Evolutionary conservation across 2,329 filamentous ascomycete species (phyloP), one percentile per base, ranked within the genome.

Genomic region (Diplodia intermedia): DNA sequence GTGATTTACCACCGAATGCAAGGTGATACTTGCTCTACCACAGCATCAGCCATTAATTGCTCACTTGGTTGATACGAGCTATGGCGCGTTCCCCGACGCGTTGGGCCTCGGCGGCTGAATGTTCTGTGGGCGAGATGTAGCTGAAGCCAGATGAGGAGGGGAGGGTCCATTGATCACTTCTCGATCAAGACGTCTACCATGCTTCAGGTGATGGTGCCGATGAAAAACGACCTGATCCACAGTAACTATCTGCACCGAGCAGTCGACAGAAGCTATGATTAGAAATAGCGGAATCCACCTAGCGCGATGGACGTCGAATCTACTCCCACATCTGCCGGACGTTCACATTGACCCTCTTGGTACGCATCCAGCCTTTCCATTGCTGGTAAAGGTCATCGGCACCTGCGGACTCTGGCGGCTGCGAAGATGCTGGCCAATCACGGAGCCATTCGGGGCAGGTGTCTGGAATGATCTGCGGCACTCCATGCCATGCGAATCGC

Each of bases 401-500:
- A 53, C 12, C 55, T 4, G 68, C 29, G 40, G 65, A 18, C 11
- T 26, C 29, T 20, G 9, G 43, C 6, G 50, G 38, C 31, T 54
- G n/a, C 15, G 61, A 60, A 11, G 78, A 50, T 11, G 78, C 82
- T 9, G 94, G 94, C 94, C 94, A 98, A 52, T 90, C 82, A 68
- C 83, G 81, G 61, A 98, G 79, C 78, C 89, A 91, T 0, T 81
- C 81, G 0, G 94, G 94, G 79, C 94, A 98, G 0, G 92, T 97
- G 0, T 82, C 87, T 56, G 88, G 86, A 43, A 97, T 75, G 14
- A 98, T 90, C 77, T 94, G 95, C 6, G 95, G 94, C 14, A 98
- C 93, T 14, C 92, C 94, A 80, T 98, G 95, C 94, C 94, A 98
- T 2, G 94, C 94, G 79, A 93, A 97, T 53, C 95, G 85, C 4